phyloP scores from a whole-genome alignment of 2,329 filamentous ascomycete species.

The Neonectria ditissima region DNA sequence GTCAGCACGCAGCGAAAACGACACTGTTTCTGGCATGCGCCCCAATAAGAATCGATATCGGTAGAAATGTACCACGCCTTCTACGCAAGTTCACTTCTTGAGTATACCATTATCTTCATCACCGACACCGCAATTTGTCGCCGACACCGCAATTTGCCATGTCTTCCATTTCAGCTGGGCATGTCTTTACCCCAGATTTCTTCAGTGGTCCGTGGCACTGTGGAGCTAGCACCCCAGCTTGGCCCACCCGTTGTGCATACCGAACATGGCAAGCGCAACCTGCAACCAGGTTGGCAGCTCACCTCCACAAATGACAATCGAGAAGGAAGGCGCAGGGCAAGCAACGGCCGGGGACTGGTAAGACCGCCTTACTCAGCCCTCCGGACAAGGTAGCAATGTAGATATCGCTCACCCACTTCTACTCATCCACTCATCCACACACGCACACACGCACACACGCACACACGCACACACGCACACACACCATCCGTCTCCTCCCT shows the following conservation, averaged over 20 bases:
- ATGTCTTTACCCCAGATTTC: conserved; percentile 4
- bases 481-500: neutral
- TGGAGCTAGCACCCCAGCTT: neutral
- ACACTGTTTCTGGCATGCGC: neutral
- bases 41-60: neutral
- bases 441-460: no score
- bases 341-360: neutral
- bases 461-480: no score
- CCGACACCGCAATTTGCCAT: neutral
- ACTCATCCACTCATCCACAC: no score
- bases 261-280: neutral
- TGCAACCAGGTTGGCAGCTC: neutral
- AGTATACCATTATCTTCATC: no score
- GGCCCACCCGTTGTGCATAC: neutral
- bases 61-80: neutral
- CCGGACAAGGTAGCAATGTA: neutral
- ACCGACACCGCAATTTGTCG: neutral
- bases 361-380: conserved; percentile 2
- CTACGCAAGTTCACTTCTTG: no score
- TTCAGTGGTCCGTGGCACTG: conserved; percentile 1
- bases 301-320: neutral
- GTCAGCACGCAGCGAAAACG: neutral
- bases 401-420: conserved; percentile 4
- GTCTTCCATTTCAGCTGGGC: neutral
- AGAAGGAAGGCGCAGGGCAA: neutral